A percentile compares a stretch with the other conserved stretches of the same genome.
These are phyloP conservation scores for Backusella australiensis DNA, from an alignment of 192 early-diverging fungal genomes.

Conservation along the genomic window DNA sequence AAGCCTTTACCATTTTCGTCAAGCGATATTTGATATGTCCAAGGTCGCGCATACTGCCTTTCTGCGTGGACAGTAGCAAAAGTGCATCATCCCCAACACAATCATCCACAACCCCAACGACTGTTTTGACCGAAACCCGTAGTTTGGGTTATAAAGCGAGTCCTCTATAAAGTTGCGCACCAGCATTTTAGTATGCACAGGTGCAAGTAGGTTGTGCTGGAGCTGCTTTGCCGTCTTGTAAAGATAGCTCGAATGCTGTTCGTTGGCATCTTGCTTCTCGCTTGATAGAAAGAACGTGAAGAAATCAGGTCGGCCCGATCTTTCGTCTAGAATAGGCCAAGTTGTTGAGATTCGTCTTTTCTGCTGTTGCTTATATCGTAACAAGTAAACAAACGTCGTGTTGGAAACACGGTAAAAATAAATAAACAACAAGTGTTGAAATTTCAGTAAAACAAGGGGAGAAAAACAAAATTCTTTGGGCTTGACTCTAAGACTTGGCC, in stretches of 20 bases:
- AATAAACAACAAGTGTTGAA: neutral
- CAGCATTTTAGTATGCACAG: conserved; percentile 64
- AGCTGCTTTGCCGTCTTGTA: conserved; percentile 46
- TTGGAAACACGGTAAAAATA: neutral
- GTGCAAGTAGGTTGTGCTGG: conserved; percentile 36
- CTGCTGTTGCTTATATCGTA: neutral
- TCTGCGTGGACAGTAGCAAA: neutral
- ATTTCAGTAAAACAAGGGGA: too few relatives aligned
- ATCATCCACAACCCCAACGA: conserved; percentile 34
- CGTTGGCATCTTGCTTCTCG: neutral
- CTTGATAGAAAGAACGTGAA: neutral
- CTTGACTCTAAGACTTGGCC: conserved; percentile 55
- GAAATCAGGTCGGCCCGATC: neutral
- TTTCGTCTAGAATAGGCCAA: neutral
- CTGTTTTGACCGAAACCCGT: conserved; percentile 96
- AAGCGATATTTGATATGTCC: conserved; percentile 94
- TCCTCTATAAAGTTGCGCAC: conserved; percentile 92
- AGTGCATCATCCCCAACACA: neutral
- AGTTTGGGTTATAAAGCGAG: conserved; percentile 91
- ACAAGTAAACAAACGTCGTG: neutral
- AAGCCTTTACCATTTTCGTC: conserved; percentile 89
- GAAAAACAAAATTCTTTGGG: conserved; percentile 48
- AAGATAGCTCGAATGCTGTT: conserved; percentile 24
- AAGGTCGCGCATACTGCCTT: neutral
- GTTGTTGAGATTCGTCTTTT: neutral